Base-by-base conservation (phyloP, 2,329 filamentous ascomycete genomes). In the Furcasterigmium furcatum region DNA sequence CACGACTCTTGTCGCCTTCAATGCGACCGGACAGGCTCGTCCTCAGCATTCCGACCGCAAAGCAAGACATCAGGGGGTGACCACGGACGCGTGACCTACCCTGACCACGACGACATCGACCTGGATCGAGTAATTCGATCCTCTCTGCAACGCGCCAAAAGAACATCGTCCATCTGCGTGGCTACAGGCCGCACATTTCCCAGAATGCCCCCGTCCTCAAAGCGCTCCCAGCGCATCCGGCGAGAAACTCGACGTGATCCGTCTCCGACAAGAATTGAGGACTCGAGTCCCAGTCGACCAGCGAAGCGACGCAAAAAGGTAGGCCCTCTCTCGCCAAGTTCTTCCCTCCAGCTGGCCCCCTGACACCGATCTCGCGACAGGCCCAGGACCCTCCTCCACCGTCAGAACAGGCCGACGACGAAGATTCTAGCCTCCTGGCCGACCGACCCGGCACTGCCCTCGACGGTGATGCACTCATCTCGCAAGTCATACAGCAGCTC, bases 231-330 rank as follows among this genome's bases (percentile, higher is more conserved):
- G 46, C 64, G 66, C 50, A 57, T 56, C 49, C 65, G 66, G 50
- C 65, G 67, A 56, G 67, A 70, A 44, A 49, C 60, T 51, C 67
- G 66, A 52, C 65, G 63, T 50, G 62, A 63, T 53, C 59, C 61
- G 43, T 60, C 64, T 38, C 57, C 60, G 36, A 55, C 61, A 22
- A 49, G 60, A 45, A 57, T 60, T 41, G 72, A 77, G 36, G 71
- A 75, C 39, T 79, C 80, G 21, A 84, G 81, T 4, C 80, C 81
- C 13, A 77, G 73, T 47, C 75, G 80, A 44, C 80, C 81, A n/a
- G 68, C 74, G 10, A 85, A 85, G 68, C 79, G 81, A 58, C 77
- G 81, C 66, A 84, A 76, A 68, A 81, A 79, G 73, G 79, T 80
- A 63, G 40, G 62, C 49, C 24, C 41, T 32, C 7, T 55, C 27